phyloP scores from a whole-genome alignment of 192 early-diverging fungal genomes.

The Gryganskiella cystojenkinii region DNA sequence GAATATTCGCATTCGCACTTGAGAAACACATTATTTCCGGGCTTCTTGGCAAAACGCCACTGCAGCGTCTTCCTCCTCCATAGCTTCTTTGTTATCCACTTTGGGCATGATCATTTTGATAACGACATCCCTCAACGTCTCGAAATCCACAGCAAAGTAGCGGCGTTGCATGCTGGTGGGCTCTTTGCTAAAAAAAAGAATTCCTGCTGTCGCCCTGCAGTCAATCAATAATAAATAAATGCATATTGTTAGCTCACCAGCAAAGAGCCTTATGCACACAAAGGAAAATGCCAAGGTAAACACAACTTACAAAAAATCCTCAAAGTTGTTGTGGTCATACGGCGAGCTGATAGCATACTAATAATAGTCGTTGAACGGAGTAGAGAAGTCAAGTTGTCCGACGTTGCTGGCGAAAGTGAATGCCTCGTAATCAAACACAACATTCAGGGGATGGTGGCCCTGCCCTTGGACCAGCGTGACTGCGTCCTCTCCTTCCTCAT shows the following conservation, averaged over 20 bases:
- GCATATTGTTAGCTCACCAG: slow-evolving; percentile 14
- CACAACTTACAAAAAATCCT: slow-evolving; percentile 24
- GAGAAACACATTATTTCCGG: too few species aligned
- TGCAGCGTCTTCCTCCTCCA: slow-evolving; percentile 14
- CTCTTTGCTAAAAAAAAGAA: slow-evolving; percentile 10
- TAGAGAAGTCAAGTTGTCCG: slow-evolving; percentile 1
- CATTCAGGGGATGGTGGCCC: slow-evolving; percentile 9
- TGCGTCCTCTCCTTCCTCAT: slow-evolving; percentile 10
- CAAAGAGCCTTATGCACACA: neutral
- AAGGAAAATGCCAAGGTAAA: slow-evolving; percentile 1
- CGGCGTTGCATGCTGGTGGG: slow-evolving; percentile 5
- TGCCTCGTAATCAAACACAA: slow-evolving; percentile 3
- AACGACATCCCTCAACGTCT: slow-evolving; percentile 4
- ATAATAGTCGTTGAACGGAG: slow-evolving; percentile 3
- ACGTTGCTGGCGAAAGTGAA: slow-evolving; percentile 9
- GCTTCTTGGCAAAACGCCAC: slow-evolving; percentile 6
- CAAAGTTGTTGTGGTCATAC: slow-evolving; percentile 7
- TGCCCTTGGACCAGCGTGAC: neutral
- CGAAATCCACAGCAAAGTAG: slow-evolving; percentile 10
- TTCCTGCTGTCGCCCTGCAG: slow-evolving; percentile 5
- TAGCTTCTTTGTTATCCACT: neutral
- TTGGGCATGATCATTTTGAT: slow-evolving; percentile 4
- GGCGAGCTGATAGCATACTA: slow-evolving; percentile 6
- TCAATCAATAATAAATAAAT: neutral
- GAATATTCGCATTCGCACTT: too few species aligned